Base-by-base conservation (phyloP, 805 yeast genomes). In the Lipomyces sp. region DNA sequence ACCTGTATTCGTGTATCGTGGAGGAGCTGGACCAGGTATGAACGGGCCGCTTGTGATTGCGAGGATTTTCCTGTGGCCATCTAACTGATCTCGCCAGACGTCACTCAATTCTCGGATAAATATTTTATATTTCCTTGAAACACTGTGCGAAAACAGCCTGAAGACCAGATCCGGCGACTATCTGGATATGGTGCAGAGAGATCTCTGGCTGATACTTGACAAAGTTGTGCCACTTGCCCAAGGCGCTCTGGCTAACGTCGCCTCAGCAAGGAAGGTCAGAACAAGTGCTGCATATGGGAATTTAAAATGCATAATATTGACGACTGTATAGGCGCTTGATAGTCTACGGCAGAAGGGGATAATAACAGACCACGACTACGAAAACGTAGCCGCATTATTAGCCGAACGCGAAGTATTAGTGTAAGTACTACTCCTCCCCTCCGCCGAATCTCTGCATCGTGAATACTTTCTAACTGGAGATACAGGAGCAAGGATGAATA, bases 121-220 rank as follows among this genome's bases (percentile, higher is more conserved):
- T 55, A 74, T 86, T 6, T 74, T 86, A 51, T 86, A 80, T 63
- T 82, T 86, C 60, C 64, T 87, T 3, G 91, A 86, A 53, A 76
- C 80, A n/a, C 65, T 86, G 33, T 70, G 65, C 58, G 70, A 57
- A 64, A 13, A 50, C 63, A 37, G 72, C 39, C 52, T 70, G 44
- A 43, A 68, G 39, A 57, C 44, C 7, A 60, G 59, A 26, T 63
- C 39, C 60, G 62, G 8, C 43, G 67, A 44, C 40, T 69, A 60
- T 55, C 53, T 45, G 52, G 62, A 48, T 16, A 61, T 65, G 67
- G 52, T 65, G 21, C 53, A 47, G 46, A 53, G 69, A 42, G 65
- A 66, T 63, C 40, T 67, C 47, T 42, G 52, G 42, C 39, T 47
- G 39, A 43, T 66, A 42, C 48, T 69, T 51, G 65, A 58, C 51